Base-by-base conservation (phyloP, 352 stramenopile genomes). In the Globisporangium barbulae region DNA sequence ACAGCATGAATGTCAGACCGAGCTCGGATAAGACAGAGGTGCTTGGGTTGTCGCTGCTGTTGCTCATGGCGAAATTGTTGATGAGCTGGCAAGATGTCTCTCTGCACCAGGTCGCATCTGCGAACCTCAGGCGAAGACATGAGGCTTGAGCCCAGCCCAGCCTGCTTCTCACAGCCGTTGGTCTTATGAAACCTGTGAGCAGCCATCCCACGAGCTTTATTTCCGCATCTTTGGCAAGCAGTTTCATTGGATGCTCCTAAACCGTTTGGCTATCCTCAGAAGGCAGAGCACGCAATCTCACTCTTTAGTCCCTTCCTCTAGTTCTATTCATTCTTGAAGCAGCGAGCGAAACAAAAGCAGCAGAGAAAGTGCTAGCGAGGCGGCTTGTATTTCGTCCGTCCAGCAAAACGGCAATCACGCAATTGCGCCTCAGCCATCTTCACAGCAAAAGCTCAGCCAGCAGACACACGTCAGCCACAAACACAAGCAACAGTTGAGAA, bases 401-500 rank as follows among this genome's bases (percentile, higher is more conserved):
- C 33, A 56, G 37, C 31, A 64, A 19, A 3, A 21, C 28, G 47
- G 48, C 33, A 64, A 31, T 47, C n/a, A 57, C 8, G 30, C 17
- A 55, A 52, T 52, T 52, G 45, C 45, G 45, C 45, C 42, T 13
- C 48, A 52, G 49, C 25, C 25, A 55, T 30, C 31, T 9, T 42
- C 30, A 44, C 28, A 57, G 52, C 52, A 10, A 57, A 39, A 53
- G 22, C 37, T 31, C 28, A 22, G 17, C 25, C n/a, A 25, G 55
- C 22, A 25, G n/a, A n/a, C 45, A 35, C 45, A 15, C 25, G 19
- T 21, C 58, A 49, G 13, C 39, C 12, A 19, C 39, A 48, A 17
- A 48, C 42, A 42, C 37, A 48, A 17, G 22, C 42, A n/a, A 44
- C 19, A 50, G 59, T n/a, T 30, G 17, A 58, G 41, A 65, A 90